Evolutionary conservation across 331 rosid species (phyloP), one percentile per base, ranked within the genome.

Genomic region (Phaseolus coccineus): DNA sequence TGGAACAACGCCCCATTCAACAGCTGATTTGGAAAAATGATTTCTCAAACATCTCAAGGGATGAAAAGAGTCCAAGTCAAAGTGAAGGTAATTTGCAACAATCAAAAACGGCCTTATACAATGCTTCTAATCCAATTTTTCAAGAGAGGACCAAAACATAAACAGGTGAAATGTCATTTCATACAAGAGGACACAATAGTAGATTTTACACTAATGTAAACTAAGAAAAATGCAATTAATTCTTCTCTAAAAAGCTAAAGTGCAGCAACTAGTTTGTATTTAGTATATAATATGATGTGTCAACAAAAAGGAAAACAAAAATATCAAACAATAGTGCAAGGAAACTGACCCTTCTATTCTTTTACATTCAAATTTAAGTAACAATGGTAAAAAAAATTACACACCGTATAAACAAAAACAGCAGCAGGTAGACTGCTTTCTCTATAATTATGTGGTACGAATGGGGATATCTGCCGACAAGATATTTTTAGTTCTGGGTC

Each of bases 341-440:
- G 57, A 71, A 83, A 37, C 25, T 55, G 24, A n/a, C 40, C 68
- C 64, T 10, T 66, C 48, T 57, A 24, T 46, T 59, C 58, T 71
- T 22, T 58, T 19, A 59, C 31, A 48, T n/a, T 47, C 56, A 77
- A 67, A 33, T 61, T 48, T 50, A 71, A 50, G 31, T 52, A 28
- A 59, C 48, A 58, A 37, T n/a, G 47, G 81, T 63, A 37, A 73
- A 78, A 50, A 81, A 74, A 71, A 58, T 59, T 70, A 85, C 91
- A 64, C 82, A 94, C 98, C 86, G 96, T 90, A 71, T 94, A 94
- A 46, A 94, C 94, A 83, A 94, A 94, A 88, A 94, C 98, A 58
- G 98, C 94, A 37, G 89, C 84, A 56, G 98, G 98, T 59, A 94
- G 94, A 88, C 98, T 94, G 80, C 98, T 94, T 80, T 94, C 98